A percentile compares a stretch with the other conserved stretches of the same genome.
Conservation (phyloP, 2,329 filamentous ascomycete species). For the Paecilomyces variotii region DNA sequence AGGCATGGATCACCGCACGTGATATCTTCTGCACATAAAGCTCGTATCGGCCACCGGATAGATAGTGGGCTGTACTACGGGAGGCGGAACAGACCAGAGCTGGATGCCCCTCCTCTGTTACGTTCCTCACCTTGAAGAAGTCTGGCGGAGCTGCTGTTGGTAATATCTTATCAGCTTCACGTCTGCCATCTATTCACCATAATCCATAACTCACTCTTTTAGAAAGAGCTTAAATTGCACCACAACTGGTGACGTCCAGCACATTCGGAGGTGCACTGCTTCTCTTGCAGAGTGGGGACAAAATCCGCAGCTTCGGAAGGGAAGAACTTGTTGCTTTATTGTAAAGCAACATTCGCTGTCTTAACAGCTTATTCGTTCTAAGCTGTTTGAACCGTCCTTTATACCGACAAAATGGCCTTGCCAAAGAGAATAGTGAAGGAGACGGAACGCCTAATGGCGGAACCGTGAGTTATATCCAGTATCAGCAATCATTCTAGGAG, state of each 20-base stretch:
- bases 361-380: background rate
- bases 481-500: conserved; percentile 1
- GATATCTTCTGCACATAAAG: background rate
- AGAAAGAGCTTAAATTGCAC: background rate
- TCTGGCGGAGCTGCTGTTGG: background rate
- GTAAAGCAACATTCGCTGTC: background rate
- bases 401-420: conserved; percentile 50
- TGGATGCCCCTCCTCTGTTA: background rate
- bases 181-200: background rate
- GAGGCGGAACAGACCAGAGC: background rate
- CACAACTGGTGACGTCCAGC: background rate
- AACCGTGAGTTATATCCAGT: conserved; percentile 60
- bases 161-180: background rate
- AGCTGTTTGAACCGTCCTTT: conserved; percentile 2
- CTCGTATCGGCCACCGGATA: background rate
- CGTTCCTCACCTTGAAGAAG: background rate
- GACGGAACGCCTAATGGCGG: conserved; percentile 91
- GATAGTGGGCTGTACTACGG: background rate
- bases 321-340: background rate
- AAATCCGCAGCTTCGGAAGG: background rate
- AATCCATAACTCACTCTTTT: background rate
- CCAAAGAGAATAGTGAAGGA: conserved; percentile 98
- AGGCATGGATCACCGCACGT: background rate
- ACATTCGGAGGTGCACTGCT: background rate
- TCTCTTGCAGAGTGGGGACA: background rate